A percentile compares a stretch with the other conserved stretches of the same genome.
Evolutionary conservation across 169 alveolate species (phyloP).

Genomic region (Plasmodium reichenowi): DNA sequence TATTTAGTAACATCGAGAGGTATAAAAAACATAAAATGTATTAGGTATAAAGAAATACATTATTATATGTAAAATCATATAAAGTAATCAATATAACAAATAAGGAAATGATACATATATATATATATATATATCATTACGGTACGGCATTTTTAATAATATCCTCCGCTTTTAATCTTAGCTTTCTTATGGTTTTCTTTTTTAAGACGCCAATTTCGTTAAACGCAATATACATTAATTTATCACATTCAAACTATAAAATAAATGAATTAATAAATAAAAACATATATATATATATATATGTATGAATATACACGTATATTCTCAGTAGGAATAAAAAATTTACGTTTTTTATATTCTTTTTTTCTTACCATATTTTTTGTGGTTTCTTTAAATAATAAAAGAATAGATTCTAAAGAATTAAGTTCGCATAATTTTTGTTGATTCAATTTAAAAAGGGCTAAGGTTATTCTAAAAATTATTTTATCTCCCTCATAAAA

Average conservation of each 20-base stretch:
- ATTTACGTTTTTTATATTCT: neutral
- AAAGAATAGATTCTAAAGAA: conserved; percentile 78
- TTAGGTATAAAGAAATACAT: conserved; percentile 18
- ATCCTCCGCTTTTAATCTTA: conserved; percentile 79
- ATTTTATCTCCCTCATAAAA: conserved; percentile 90
- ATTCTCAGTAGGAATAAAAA: neutral
- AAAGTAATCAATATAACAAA: conserved; percentile 34
- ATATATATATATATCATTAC: neutral
- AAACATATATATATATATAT: neutral
- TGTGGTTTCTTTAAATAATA: conserved; percentile 80
- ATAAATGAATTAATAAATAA: neutral
- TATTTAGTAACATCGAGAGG: too few relatives aligned
- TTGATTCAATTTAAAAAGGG: conserved; percentile 85
- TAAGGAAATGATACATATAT: conserved; percentile 1
- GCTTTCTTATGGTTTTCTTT: conserved; percentile 80
- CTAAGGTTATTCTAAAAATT: conserved; percentile 86
- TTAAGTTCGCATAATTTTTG: conserved; percentile 75
- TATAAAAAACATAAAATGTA: neutral
- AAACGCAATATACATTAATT: conserved; percentile 82
- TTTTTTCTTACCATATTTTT: conserved; percentile 67
- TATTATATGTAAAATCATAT: neutral
- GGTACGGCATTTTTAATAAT: conserved; percentile 36
- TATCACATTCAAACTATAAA: conserved; percentile 82
- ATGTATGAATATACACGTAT: neutral
- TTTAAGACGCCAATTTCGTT: conserved; percentile 82